A percentile compares a stretch with the other conserved stretches of the same genome.
phyloP scores from a whole-genome alignment of 2,329 filamentous ascomycete genomes.

The Blastomyces emzantsi region DNA sequence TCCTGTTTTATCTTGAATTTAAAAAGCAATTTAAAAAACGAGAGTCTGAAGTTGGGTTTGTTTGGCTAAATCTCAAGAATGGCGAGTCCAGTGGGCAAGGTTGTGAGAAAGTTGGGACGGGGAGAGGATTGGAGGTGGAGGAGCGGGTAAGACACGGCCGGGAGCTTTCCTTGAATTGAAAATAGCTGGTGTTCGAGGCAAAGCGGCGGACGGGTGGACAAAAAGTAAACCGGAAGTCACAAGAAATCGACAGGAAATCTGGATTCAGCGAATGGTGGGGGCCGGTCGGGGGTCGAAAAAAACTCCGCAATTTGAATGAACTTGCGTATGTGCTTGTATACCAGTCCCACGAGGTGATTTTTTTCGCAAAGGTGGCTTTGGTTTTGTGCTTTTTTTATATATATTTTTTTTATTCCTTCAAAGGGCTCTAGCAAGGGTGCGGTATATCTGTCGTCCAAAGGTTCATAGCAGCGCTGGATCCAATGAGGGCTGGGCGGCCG shows the following conservation, averaged over 20 bases:
- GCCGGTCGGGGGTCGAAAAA: too few relatives aligned
- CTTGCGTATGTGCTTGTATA: not conserved
- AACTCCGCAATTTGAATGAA: not conserved
- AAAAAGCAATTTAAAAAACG: not conserved
- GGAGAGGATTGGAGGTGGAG: not conserved
- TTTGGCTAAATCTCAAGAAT: not conserved
- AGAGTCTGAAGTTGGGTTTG: not conserved
- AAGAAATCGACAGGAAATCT: not conserved
- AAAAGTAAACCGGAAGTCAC: not conserved
- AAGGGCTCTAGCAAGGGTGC: not conserved
- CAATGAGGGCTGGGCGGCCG: not conserved
- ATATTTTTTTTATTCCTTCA: too few relatives aligned
- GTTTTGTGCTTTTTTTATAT: too few relatives aligned
- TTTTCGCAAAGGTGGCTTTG: not conserved
- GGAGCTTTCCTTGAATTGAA: constrained; percentile 1
- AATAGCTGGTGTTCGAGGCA: not conserved
- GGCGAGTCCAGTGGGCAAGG: not conserved
- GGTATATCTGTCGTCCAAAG: not conserved
- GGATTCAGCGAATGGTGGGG: not conserved
- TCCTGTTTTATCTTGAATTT: not conserved
- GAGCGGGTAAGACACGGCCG: not conserved
- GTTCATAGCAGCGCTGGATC: not conserved
- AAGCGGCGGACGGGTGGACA: not conserved
- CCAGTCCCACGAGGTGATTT: not conserved
- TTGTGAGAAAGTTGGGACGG: not conserved